Conservation (phyloP, 331 rosid species). For the Cucumis variabilis region DNA sequence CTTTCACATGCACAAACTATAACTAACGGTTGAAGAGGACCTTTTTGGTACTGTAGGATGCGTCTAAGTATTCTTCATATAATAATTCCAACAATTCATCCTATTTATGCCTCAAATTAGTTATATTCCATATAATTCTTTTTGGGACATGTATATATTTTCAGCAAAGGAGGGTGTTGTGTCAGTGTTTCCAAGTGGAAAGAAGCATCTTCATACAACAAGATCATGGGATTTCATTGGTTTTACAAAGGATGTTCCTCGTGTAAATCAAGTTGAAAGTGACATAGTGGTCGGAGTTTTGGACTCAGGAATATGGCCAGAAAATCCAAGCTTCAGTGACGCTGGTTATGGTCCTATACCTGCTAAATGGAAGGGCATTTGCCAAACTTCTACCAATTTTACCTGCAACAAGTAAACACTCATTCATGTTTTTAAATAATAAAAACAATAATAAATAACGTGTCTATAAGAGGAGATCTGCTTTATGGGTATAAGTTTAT, state of each 20-base stretch:
- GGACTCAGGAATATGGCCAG: not conserved
- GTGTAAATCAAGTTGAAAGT: not conserved
- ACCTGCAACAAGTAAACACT: constrained; percentile 43
- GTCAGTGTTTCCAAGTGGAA: constrained; percentile 44
- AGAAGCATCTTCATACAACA: constrained; percentile 38
- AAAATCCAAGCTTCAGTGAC: constrained; percentile 42
- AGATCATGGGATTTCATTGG: constrained; percentile 48
- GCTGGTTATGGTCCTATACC: constrained; percentile 44
- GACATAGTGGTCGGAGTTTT: not conserved
- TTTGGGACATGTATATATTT: too few species aligned
- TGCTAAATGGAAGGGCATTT: constrained; percentile 48
- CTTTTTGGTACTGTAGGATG: not conserved
- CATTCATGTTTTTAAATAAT: too few species aligned
- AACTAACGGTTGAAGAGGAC: too few species aligned
- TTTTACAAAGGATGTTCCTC: not conserved
- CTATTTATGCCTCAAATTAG: not conserved
- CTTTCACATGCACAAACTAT: too few species aligned
- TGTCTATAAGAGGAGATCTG: too few species aligned
- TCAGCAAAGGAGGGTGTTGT: constrained; percentile 49
- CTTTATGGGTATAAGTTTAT: not conserved
- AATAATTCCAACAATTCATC: not conserved
- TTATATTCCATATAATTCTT: not conserved
- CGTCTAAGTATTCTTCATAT: not conserved
- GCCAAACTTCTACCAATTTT: constrained; percentile 29
- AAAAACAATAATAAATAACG: too few species aligned